These are phyloP conservation scores for Fagopyrum homotropicum DNA, from an alignment of 148 eudicot species.

Conservation along the genomic window DNA sequence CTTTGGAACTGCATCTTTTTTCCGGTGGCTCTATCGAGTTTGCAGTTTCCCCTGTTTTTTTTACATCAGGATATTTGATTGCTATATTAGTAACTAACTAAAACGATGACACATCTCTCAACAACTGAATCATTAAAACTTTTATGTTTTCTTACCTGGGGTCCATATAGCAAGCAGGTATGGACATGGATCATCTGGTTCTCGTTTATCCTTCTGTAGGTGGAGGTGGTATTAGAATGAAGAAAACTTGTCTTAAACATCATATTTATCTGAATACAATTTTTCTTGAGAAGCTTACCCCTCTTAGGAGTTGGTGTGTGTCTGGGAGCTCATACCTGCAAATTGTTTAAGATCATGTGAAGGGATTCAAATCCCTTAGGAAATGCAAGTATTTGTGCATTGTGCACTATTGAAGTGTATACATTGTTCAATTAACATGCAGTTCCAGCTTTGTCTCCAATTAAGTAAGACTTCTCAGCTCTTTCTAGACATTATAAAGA, in stretches of 20 bases:
- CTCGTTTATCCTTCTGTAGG: conserved; percentile 37
- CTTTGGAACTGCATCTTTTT: conserved; percentile 56
- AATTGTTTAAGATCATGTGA: neutral
- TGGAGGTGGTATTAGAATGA: neutral
- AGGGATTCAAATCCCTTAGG: neutral
- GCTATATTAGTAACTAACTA: neutral
- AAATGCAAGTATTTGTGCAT: neutral
- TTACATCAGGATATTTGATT: conserved; percentile 13
- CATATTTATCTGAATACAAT: neutral
- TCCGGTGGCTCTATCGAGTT: conserved; percentile 66
- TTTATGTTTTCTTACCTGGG: conserved; percentile 21
- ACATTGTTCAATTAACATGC: neutral
- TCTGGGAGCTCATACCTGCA: conserved; percentile 64
- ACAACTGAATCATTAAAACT: neutral
- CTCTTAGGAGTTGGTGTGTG: conserved; percentile 41
- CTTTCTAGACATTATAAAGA: too few relatives aligned
- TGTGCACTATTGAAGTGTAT: neutral
- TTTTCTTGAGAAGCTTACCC: conserved; percentile 22
- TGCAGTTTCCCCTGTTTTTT: conserved; percentile 80
- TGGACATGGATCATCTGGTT: conserved; percentile 60
- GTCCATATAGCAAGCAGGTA: conserved; percentile 72
- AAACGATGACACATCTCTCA: neutral
- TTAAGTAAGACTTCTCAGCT: neutral
- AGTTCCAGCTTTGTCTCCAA: neutral
- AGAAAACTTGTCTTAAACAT: neutral